A percentile compares a stretch with the other conserved stretches of the same genome.
Conservation (phyloP, 768 basidiomycete genomes). For the Termitomyces sp. region DNA sequence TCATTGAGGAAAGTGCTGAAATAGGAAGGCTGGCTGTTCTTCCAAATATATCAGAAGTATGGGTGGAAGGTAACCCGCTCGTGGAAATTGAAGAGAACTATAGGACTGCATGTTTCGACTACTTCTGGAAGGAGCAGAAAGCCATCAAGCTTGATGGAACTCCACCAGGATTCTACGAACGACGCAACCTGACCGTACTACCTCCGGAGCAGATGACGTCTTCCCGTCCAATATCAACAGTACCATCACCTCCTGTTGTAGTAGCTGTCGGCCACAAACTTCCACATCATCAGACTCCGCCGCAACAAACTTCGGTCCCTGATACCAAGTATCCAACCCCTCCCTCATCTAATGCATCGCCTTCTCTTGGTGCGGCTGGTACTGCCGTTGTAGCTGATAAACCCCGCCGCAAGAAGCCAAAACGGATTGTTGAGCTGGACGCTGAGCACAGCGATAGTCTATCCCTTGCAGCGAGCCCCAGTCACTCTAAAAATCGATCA, state of each 20-base stretch:
- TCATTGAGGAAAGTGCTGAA: slow-evolving; percentile 78
- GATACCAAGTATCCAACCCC: slow-evolving; percentile 25
- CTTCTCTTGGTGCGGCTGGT: slow-evolving; percentile 31
- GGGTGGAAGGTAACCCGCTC: slow-evolving; percentile 83
- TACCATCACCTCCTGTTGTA: slow-evolving; percentile 54
- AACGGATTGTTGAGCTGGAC: slow-evolving; percentile 77
- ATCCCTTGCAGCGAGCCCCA: slow-evolving; percentile 15
- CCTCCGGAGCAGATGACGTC: slow-evolving; percentile 49
- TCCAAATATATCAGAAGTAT: slow-evolving; percentile 75
- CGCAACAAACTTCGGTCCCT: slow-evolving; percentile 14
- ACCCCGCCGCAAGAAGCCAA: slow-evolving; percentile 53
- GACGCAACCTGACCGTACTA: slow-evolving; percentile 43
- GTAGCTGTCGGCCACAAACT: slow-evolving; percentile 46
- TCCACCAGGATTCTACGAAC: slow-evolving; percentile 66
- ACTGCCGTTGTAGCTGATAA: slow-evolving; percentile 32
- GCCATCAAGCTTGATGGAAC: slow-evolving; percentile 71
- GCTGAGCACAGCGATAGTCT: slow-evolving; percentile 34
- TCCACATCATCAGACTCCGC: slow-evolving; percentile 12
- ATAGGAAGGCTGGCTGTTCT: slow-evolving; percentile 76
- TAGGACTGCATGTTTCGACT: slow-evolving; percentile 73
- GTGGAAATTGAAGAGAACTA: slow-evolving; percentile 67
- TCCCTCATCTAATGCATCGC: slow-evolving; percentile 38
- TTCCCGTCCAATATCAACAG: slow-evolving; percentile 38
- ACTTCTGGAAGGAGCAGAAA: slow-evolving; percentile 84
- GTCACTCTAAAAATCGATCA: slow-evolving; percentile 28